These are phyloP conservation scores for Microdochium trichocladiopsis DNA, from an alignment of 2,329 filamentous ascomycete genomes.

Conservation along the genomic window DNA sequence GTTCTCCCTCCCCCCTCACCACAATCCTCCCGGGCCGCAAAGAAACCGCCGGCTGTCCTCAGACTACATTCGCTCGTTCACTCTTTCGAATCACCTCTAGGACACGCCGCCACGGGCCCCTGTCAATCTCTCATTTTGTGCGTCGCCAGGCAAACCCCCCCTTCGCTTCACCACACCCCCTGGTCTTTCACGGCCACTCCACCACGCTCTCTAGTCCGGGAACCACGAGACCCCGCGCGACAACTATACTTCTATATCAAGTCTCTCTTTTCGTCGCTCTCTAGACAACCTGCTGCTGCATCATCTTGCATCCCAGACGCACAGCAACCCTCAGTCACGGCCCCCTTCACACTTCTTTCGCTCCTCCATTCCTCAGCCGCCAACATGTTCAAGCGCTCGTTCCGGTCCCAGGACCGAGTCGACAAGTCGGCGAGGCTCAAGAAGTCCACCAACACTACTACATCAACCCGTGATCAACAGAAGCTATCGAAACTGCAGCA, in stretches of 20 bases:
- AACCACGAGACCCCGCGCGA: constrained; percentile 21
- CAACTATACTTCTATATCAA: constrained; percentile 1
- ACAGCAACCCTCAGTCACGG: constrained; percentile 4
- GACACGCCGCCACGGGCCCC: constrained; percentile 41
- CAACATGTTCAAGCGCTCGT: constrained; percentile 88
- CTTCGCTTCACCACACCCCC: constrained; percentile 22
- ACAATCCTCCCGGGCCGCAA: constrained; percentile 51
- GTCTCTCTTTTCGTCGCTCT: constrained; percentile 45
- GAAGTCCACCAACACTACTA: constrained; percentile 43
- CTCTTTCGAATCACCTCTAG: constrained; percentile 22
- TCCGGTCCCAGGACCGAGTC: constrained; percentile 76
- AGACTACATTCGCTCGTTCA: constrained; percentile 34
- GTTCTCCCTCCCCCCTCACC: constrained; percentile 46
- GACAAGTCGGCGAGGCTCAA: constrained; percentile 82
- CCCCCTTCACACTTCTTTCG: constrained; percentile 21
- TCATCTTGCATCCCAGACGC: constrained; percentile 17
- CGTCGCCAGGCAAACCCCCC: constrained; percentile 26
- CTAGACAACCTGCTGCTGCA: constrained; percentile 24
- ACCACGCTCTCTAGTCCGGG: constrained; percentile 11
- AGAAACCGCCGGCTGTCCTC: constrained; percentile 44
- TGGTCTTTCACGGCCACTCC: constrained; percentile 17
- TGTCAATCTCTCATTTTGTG: constrained; percentile 35
- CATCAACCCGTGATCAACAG: constrained; percentile 57
- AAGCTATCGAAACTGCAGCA: constrained; percentile 82
- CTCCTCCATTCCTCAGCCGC: constrained; percentile 22